Evolutionary conservation across 495 filamentous ascomycete genomes (phyloP).

Genomic region (Penicillium dipodomyicola): DNA sequence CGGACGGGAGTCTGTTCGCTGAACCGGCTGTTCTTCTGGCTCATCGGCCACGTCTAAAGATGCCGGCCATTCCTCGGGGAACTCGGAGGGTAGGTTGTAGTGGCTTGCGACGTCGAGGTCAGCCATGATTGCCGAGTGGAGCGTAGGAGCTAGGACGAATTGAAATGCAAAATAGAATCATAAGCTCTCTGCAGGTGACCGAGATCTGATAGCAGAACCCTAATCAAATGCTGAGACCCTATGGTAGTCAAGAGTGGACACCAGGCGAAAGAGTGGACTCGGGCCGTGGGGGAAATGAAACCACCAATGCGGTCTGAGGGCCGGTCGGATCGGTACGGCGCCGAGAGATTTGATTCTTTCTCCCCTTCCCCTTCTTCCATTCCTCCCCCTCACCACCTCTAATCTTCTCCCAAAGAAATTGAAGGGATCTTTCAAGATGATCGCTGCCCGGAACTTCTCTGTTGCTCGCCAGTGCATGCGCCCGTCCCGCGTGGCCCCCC

Average conservation of each 20-base stretch:
- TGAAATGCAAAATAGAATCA: constrained; percentile 8
- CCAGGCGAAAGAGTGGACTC: constrained; percentile 25
- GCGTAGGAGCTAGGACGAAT: constrained; percentile 15
- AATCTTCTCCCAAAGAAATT: constrained; percentile 15
- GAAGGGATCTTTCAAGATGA: constrained; percentile 50
- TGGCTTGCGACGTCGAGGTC: constrained; percentile 79
- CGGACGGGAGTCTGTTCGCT: constrained; percentile 51
- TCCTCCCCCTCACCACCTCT: constrained; percentile 21
- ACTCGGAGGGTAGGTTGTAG: constrained; percentile 80
- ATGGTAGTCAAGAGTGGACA: constrained; percentile 22
- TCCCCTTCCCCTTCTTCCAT: constrained; percentile 30
- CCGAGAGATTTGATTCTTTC: constrained; percentile 36
- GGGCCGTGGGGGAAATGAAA: constrained; percentile 26
- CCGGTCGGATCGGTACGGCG: constrained; percentile 44
- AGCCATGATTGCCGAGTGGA: constrained; percentile 42
- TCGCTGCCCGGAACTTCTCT: constrained; percentile 57
- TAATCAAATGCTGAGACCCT: constrained; percentile 17
- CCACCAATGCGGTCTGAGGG: constrained; percentile 33
- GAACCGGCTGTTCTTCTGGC: constrained; percentile 59
- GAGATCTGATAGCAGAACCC: constrained; percentile 4
- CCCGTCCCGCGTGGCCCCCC: constrained; percentile 45
- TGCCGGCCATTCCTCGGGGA: constrained; percentile 81
- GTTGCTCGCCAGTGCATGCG: constrained; percentile 57
- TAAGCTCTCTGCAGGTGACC: constrained; percentile 10
- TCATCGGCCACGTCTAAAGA: constrained; percentile 72